These are phyloP conservation scores for Daldinia grandis DNA, from an alignment of 495 filamentous ascomycete genomes.

Conservation along the genomic window DNA sequence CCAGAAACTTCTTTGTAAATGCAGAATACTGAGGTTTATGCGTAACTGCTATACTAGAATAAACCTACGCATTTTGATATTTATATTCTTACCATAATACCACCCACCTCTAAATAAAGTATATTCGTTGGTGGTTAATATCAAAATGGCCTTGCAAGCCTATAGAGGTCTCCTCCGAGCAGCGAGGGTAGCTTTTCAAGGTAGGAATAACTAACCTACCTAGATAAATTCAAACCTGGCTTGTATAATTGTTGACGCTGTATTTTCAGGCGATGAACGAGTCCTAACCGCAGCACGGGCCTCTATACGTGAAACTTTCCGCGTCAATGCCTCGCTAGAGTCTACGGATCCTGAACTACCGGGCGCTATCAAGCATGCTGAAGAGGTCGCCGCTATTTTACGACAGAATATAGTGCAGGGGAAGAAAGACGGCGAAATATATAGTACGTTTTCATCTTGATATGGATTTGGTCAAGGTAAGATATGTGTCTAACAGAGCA, in stretches of 20 bases:
- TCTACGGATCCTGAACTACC: conserved; percentile 60
- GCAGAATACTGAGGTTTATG: not conserved
- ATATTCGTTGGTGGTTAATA: not conserved
- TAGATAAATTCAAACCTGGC: not conserved
- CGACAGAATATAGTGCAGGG: conserved; percentile 91
- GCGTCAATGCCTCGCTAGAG: conserved; percentile 64
- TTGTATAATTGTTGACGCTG: not conserved
- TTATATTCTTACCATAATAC: no score
- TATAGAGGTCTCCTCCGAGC: conserved; percentile 88
- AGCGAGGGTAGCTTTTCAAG: conserved; percentile 81
- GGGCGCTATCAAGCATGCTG: conserved; percentile 73
- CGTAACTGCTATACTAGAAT: not conserved
- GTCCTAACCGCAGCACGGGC: conserved; percentile 73
- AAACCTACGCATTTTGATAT: not conserved
- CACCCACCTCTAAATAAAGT: not conserved
- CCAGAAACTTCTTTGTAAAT: not conserved
- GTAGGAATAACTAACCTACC: conserved; percentile 62
- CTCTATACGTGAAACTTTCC: conserved; percentile 76
- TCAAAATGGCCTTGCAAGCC: conserved; percentile 72
- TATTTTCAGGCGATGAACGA: conserved; percentile 67
- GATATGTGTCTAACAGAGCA: not conserved
- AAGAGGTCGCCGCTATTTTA: conserved; percentile 83
- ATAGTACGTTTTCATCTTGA: conserved; percentile 61
- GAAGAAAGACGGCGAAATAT: conserved; percentile 65
- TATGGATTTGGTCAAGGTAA: not conserved